Base-by-base conservation (phyloP, 2,329 filamentous ascomycete species). In the Rhynchosporium agropyri region DNA sequence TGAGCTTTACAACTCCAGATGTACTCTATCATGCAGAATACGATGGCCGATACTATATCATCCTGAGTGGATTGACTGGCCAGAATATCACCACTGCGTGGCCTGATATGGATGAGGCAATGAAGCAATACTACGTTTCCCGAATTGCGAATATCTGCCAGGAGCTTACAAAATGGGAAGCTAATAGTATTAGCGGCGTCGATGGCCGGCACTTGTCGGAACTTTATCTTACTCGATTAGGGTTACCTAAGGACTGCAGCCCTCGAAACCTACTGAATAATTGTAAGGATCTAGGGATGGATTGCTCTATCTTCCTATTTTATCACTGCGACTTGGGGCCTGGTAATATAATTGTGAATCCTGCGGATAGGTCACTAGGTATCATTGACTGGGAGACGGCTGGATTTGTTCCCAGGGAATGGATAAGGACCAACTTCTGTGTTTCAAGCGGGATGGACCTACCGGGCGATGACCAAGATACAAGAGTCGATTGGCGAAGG, bases 341-440 rank as follows among this genome's bases (percentile, higher is more conserved):
- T 12, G 40, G 54, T 33, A 64, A 64, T 31, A 64, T 64, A 43
- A 58, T 64, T 55, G 20, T 61, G 43, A 45, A 45, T 29, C 33
- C 33, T 50, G 15, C 50, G 51, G 43, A 42, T 1, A 15, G 36
- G 9, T 56, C 38, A 56, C 51, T 61, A 55, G 62, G 62, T 28
- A 60, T 60, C 29, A 60, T 60, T 60, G 43, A 60, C 51, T 63
- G 45, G 62, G 58, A 63, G 53, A 63, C 62, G 29, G 62, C 62
- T 60, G 53, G 58, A 29, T 61, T 63, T 63, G 53, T 63, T 57
- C 33, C 53, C n/a, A 60, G 36, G 50, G 53, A 60, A 57, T 63
- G 53, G 62, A 61, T 63, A 38, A 61, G 62, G 58, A 63, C 62
- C 40, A 63, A 63, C 53, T 63, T 63, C 38, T 54, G 58, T 20